phyloP scores from a whole-genome alignment of 345 rosid genomes.

The Arabis hirsuta region DNA sequence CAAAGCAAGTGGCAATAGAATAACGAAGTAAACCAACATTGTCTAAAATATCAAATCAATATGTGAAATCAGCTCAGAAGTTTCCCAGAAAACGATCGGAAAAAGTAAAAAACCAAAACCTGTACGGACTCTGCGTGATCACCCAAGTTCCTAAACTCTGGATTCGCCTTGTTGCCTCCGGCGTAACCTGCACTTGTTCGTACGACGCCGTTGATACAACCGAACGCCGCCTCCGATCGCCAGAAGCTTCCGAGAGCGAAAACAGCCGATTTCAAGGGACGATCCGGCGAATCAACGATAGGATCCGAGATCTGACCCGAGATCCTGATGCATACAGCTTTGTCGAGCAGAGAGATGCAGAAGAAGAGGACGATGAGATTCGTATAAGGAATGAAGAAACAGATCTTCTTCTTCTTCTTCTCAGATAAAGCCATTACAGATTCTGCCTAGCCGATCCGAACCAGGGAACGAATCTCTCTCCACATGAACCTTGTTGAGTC shows the following conservation, averaged over 20 bases:
- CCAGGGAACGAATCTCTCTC: slow-evolving; percentile 26
- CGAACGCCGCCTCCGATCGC: slow-evolving; percentile 94
- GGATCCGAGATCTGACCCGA: slow-evolving; percentile 56
- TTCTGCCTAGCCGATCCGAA: slow-evolving; percentile 6
- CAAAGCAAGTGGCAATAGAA: slow-evolving; percentile 8
- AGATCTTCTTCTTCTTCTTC: slow-evolving; percentile 28
- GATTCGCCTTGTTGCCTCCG: slow-evolving; percentile 76
- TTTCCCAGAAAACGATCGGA: too few relatives aligned
- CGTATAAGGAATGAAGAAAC: slow-evolving; percentile 7
- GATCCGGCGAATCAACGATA: slow-evolving; percentile 47
- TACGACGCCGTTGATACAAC: slow-evolving; percentile 80
- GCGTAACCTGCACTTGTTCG: slow-evolving; percentile 77
- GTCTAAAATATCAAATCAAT: neutral
- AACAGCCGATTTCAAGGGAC: slow-evolving; percentile 59
- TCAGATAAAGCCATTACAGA: slow-evolving; percentile 44
- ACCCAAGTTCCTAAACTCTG: slow-evolving; percentile 77
- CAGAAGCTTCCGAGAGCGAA: slow-evolving; percentile 94
- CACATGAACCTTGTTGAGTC: slow-evolving; percentile 4
- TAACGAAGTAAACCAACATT: neutral
- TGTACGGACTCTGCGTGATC: slow-evolving; percentile 90
- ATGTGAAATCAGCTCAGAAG: neutral
- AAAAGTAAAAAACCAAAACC: slow-evolving; percentile 44
- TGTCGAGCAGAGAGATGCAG: slow-evolving; percentile 38
- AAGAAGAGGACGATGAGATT: slow-evolving; percentile 37
- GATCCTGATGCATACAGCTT: slow-evolving; percentile 58